A percentile compares a stretch with the other conserved stretches of the same genome.
Conservation (phyloP, 2,329 filamentous ascomycete species). For the Ploettnerulaceae sp. region DNA sequence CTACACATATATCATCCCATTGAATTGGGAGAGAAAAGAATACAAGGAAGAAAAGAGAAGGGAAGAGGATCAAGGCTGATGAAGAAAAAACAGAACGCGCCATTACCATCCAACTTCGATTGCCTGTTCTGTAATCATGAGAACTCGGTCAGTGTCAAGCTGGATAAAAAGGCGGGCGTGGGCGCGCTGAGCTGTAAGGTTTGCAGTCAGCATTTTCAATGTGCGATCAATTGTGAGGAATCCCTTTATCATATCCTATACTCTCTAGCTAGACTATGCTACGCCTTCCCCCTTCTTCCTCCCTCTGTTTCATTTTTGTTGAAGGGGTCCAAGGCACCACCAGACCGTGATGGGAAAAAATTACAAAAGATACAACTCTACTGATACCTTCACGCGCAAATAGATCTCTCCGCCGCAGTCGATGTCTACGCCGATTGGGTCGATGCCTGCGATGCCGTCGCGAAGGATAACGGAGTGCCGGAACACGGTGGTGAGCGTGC, state of each 20-base stretch:
- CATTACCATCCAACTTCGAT: conserved; percentile 78
- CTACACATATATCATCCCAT: not conserved
- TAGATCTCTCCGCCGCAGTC: conserved; percentile 83
- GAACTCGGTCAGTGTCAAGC: conserved; percentile 81
- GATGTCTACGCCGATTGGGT: conserved; percentile 99
- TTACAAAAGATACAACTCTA: too few species aligned
- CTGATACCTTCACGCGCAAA: conserved; percentile 14
- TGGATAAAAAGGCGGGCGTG: conserved; percentile 88
- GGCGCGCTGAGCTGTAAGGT: conserved; percentile 86
- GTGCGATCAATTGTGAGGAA: conserved; percentile 86
- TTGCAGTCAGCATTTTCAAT: conserved; percentile 91
- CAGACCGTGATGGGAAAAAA: too few species aligned
- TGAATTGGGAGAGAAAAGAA: not conserved
- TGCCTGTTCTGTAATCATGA: conserved; percentile 99
- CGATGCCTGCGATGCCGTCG: conserved; percentile 78
- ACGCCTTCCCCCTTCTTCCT: not conserved
- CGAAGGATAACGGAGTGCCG: conserved; percentile 50
- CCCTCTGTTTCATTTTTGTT: not conserved
- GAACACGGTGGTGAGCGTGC: conserved; percentile 30
- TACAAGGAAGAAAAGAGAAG: not conserved
- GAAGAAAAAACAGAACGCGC: conserved; percentile 51
- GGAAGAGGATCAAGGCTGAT: not conserved
- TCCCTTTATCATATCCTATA: too few species aligned
- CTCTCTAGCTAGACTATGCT: too few species aligned
- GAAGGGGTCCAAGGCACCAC: too few species aligned